phyloP scores from a whole-genome alignment of 2,329 filamentous ascomycete species.

The Scytalidium lignicola region DNA sequence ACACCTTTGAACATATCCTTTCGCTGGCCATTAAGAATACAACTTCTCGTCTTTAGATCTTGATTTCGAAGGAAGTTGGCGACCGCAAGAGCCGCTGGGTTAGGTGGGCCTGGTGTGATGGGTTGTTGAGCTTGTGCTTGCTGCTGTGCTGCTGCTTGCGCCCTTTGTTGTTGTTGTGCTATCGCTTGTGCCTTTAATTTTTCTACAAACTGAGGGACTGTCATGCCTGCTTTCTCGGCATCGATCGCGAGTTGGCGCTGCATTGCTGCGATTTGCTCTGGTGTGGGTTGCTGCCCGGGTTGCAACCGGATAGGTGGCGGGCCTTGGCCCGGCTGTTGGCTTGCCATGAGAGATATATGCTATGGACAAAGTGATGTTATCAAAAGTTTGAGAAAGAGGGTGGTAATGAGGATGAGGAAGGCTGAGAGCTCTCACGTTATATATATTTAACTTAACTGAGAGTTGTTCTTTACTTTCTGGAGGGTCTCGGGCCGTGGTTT shows the following conservation, averaged over 20 bases:
- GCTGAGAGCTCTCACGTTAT: background rate
- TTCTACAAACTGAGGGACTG: slow-evolving; percentile 77
- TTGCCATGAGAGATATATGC: slow-evolving; percentile 8
- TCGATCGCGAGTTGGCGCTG: slow-evolving; percentile 78
- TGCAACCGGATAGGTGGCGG: slow-evolving; percentile 16
- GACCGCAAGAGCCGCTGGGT: slow-evolving; percentile 81
- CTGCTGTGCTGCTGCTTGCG: slow-evolving; percentile 39
- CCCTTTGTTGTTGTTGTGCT: slow-evolving; percentile 49
- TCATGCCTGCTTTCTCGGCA: slow-evolving; percentile 78
- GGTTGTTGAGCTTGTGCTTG: slow-evolving; percentile 43
- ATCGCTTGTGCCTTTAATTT: slow-evolving; percentile 54
- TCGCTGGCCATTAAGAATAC: slow-evolving; percentile 90
- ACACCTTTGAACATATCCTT: slow-evolving; percentile 97
- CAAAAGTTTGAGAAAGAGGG: background rate
- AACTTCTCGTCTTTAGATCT: slow-evolving; percentile 82
- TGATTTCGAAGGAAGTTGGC: slow-evolving; percentile 83
- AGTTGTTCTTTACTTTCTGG: background rate
- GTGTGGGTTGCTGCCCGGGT: slow-evolving; percentile 52
- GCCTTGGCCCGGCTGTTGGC: slow-evolving; percentile 16
- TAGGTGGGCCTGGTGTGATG: slow-evolving; percentile 73
- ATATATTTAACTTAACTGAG: background rate
- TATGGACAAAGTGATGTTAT: background rate
- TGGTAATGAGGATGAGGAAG: background rate
- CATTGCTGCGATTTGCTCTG: slow-evolving; percentile 81
- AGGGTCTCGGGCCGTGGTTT: background rate